phyloP scores from a whole-genome alignment of 352 stramenopile genomes.

The Pythium myriotylum region DNA sequence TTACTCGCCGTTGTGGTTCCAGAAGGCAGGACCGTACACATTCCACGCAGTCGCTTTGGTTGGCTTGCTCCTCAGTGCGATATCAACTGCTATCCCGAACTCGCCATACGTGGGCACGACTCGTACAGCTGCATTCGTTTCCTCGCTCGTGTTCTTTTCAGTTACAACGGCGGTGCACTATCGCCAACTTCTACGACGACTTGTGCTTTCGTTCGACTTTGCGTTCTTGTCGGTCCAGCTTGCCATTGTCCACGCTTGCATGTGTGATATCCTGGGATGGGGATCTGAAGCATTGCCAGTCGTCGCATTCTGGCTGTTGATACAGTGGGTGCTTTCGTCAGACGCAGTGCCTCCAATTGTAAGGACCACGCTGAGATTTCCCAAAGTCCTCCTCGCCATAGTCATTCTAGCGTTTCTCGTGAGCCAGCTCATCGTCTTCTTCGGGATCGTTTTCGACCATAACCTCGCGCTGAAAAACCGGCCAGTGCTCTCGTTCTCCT shows the following conservation, averaged over 20 bases:
- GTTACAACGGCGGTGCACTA: neutral
- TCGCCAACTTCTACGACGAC: constrained; percentile 5
- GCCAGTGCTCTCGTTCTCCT: neutral
- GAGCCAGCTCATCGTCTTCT: neutral
- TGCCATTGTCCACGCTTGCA: constrained; percentile 5
- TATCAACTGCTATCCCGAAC: too few relatives aligned
- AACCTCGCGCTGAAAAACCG: constrained; percentile 1
- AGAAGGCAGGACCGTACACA: too few relatives aligned
- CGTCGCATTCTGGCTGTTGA: constrained; percentile 38
- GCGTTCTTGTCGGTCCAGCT: constrained; percentile 27
- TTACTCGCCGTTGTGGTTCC: too few relatives aligned
- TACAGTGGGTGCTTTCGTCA: constrained; percentile 39
- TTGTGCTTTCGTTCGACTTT: constrained; percentile 24
- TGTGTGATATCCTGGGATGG: constrained; percentile 37
- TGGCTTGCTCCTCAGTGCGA: too few relatives aligned
- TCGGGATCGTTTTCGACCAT: neutral
- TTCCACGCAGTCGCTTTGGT: too few relatives aligned
- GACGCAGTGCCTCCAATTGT: constrained; percentile 22
- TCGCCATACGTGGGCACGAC: too few relatives aligned
- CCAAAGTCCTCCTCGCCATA: neutral
- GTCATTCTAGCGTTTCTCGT: neutral
- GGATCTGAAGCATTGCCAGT: constrained; percentile 22
- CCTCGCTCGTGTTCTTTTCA: neutral
- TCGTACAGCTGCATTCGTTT: neutral
- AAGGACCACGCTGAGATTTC: neutral